A percentile compares a stretch with the other conserved stretches of the same genome.
phyloP scores from a whole-genome alignment of 2,329 filamentous ascomycete species.

The Pseudogymnoascus sp. region DNA sequence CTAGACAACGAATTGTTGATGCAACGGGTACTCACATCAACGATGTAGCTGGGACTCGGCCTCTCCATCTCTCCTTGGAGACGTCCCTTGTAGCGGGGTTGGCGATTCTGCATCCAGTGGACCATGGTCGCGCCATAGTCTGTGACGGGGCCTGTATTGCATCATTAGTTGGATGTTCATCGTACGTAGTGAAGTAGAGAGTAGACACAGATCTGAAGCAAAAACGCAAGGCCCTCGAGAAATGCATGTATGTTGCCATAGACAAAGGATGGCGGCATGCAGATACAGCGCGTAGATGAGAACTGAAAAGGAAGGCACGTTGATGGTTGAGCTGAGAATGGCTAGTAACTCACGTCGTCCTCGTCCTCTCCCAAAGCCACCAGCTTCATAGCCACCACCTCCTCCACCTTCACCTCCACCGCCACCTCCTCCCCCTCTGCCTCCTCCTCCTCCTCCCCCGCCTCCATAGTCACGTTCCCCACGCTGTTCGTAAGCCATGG shows the following conservation, averaged over 20 bases:
- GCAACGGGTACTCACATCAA: slow-evolving; percentile 56
- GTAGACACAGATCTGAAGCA: neutral
- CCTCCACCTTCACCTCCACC: slow-evolving; percentile 22
- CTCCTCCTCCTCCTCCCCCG: slow-evolving; percentile 23
- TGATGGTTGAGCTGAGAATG: neutral
- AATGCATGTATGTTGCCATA: neutral
- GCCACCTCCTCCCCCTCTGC: neutral
- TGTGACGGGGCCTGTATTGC: slow-evolving; percentile 66
- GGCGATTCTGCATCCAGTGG: slow-evolving; percentile 82
- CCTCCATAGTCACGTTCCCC: slow-evolving; percentile 33
- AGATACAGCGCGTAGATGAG: neutral
- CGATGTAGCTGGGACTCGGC: slow-evolving; percentile 80
- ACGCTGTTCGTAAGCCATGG: slow-evolving; percentile 48
- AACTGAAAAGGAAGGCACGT: neutral
- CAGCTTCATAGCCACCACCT: slow-evolving; percentile 27
- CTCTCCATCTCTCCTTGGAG: slow-evolving; percentile 71
- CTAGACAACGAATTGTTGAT: neutral
- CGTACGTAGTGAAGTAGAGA: neutral
- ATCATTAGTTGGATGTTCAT: slow-evolving; percentile 10
- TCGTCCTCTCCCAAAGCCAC: slow-evolving; percentile 39
- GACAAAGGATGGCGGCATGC: neutral
- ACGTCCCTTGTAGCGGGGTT: slow-evolving; percentile 64
- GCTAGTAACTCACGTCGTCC: slow-evolving; percentile 40
- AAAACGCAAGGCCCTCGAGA: neutral
- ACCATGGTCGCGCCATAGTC: slow-evolving; percentile 87